Conservation (phyloP, 192 early-diverging fungal species). For the Coemansia sp. region DNA sequence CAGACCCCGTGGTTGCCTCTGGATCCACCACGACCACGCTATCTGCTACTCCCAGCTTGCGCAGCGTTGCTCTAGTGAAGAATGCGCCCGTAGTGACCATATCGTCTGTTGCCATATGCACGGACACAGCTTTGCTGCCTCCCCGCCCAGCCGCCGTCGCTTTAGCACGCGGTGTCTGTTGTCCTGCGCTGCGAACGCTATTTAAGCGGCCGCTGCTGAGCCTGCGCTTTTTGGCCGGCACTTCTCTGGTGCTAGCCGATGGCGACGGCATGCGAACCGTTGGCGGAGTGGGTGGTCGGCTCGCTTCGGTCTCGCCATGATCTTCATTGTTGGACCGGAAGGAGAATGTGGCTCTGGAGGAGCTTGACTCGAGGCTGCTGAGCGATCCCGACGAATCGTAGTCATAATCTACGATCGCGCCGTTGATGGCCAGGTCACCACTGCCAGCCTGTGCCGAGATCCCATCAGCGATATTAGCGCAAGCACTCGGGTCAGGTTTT, state of each 20-base stretch:
- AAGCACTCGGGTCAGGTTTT: too few relatives aligned
- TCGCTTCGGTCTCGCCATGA: not conserved
- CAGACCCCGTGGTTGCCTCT: constrained; percentile 3
- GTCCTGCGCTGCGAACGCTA: not conserved
- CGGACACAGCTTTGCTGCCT: too few relatives aligned
- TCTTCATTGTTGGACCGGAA: constrained; percentile 2
- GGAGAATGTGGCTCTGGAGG: constrained; percentile 1
- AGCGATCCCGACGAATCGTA: constrained; percentile 20
- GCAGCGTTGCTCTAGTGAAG: constrained; percentile 45
- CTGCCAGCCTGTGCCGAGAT: too few relatives aligned
- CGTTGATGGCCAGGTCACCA: too few relatives aligned
- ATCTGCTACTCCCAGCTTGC: constrained; percentile 27
- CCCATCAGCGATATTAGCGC: too few relatives aligned
- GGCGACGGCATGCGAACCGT: not conserved
- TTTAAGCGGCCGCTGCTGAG: not conserved
- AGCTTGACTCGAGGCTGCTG: constrained; percentile 24
- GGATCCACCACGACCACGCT: constrained; percentile 4
- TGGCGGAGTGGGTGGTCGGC: too few relatives aligned
- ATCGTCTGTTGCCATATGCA: not conserved
- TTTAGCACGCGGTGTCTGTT: too few relatives aligned
- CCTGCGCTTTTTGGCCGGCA: constrained; percentile 5
- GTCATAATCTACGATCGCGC: constrained; percentile 15
- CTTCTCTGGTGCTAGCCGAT: not conserved
- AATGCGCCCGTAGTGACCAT: constrained; percentile 51
- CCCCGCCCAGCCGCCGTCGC: too few relatives aligned